phyloP scores from a whole-genome alignment of 306 rosid genomes.

The Begonia loranthoides region DNA sequence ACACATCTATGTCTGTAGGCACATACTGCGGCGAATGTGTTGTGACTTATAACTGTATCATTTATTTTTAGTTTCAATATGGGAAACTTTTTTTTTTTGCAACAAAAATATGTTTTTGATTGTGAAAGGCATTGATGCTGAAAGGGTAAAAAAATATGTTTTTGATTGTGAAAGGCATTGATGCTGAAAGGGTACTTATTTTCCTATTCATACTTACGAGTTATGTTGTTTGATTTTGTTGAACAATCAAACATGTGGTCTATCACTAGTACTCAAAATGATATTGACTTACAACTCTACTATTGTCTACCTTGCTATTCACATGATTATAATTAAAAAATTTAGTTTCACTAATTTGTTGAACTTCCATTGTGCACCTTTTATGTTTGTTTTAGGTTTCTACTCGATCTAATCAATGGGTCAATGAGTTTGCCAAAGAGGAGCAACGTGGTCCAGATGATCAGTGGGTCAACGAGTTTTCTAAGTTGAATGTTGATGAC shows the following conservation, averaged over 20 bases:
- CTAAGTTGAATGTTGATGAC: conserved; percentile 69
- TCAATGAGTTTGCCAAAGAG: conserved; percentile 52
- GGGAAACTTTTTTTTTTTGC: neutral
- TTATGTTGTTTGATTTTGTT: too few species aligned
- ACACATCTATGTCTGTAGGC: too few species aligned
- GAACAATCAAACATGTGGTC: too few species aligned
- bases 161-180: neutral
- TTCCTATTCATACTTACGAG: too few species aligned
- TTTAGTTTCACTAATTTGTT: neutral
- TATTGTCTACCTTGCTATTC: too few species aligned
- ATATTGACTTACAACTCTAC: too few species aligned
- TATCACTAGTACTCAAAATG: too few species aligned
- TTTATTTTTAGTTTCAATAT: neutral
- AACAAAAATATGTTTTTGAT: neutral
- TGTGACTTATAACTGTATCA: neutral
- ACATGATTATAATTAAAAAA: too few species aligned
- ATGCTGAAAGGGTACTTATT: neutral
- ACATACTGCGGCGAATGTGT: neutral
- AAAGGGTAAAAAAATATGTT: neutral
- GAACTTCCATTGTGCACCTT: conserved; percentile 13
- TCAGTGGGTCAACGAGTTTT: conserved; percentile 87
- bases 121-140: neutral
- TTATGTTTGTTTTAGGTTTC: conserved; percentile 39
- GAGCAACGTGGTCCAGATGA: conserved; percentile 40
- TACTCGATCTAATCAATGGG: conserved; percentile 64